phyloP scores from a whole-genome alignment of 805 yeast genomes.

The Suhomyces pyralidae region DNA sequence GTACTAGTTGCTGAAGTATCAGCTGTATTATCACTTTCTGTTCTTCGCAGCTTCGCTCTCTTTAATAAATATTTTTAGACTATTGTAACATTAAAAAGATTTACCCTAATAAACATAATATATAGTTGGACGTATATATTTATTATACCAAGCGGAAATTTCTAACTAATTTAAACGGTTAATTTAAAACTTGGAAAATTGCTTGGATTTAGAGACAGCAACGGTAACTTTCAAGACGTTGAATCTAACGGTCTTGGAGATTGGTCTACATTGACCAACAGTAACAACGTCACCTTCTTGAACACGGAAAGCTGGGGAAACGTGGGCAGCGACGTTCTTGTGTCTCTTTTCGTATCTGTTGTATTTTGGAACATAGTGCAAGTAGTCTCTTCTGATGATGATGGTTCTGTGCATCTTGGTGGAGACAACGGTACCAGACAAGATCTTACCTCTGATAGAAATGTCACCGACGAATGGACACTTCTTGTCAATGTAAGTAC shows the following conservation, averaged over 20 bases:
- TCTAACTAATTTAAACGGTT: slow-evolving; percentile 1
- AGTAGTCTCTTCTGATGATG: slow-evolving; percentile 99
- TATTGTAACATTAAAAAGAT: slow-evolving; percentile 4
- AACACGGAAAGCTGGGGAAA: slow-evolving; percentile 99
- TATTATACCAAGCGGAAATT: background rate
- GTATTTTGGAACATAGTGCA: slow-evolving; percentile 99
- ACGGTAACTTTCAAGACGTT: slow-evolving; percentile 95
- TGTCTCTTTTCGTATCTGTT: slow-evolving; percentile 99
- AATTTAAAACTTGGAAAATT: slow-evolving; percentile 91
- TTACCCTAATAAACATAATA: slow-evolving; percentile 6
- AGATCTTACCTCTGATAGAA: slow-evolving; percentile 99
- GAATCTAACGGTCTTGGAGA: slow-evolving; percentile 99
- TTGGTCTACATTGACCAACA: slow-evolving; percentile 99
- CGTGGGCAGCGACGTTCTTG: slow-evolving; percentile 99
- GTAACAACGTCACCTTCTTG: slow-evolving; percentile 98
- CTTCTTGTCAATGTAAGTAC: slow-evolving; percentile 99
- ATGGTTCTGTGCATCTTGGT: slow-evolving; percentile 99
- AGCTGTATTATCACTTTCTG: too few species aligned
- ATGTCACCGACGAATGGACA: slow-evolving; percentile 98
- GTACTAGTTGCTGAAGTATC: too few species aligned
- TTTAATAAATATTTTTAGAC: background rate
- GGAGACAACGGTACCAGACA: slow-evolving; percentile 99
- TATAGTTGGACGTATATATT: slow-evolving; percentile 1
- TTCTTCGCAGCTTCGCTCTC: too few species aligned
- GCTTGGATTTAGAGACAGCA: slow-evolving; percentile 86